Evolutionary conservation across 768 basidiomycete species (phyloP).

Genomic region (Chalciporus chontae): DNA sequence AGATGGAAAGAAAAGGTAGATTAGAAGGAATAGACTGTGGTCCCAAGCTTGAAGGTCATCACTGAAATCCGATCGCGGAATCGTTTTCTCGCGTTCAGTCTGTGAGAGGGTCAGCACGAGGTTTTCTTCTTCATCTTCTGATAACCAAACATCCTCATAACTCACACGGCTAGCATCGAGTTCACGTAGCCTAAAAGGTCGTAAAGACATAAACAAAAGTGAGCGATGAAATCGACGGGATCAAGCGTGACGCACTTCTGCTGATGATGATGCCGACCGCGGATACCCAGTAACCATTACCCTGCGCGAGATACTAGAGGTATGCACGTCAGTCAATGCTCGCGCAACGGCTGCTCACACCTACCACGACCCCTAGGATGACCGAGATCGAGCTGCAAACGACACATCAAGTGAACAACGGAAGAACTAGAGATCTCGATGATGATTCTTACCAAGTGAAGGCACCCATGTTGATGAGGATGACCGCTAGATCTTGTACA

Average conservation of each 20-base stretch:
- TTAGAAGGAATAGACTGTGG: neutral
- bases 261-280: neutral
- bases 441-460: neutral
- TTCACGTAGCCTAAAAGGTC: neutral
- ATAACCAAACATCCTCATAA: neutral
- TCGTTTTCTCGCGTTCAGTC: neutral
- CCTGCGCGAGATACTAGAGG: neutral
- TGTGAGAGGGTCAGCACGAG: neutral
- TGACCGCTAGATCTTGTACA: neutral
- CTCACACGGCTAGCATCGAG: neutral
- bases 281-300: neutral
- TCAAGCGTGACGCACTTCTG: neutral
- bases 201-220: no score
- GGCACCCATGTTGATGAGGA: neutral
- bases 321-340: neutral
- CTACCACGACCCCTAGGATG: neutral
- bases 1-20: neutral
- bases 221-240: neutral
- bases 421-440: neutral
- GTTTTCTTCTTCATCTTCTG: no score
- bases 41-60: neutral
- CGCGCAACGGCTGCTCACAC: neutral
- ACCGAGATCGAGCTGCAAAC: neutral
- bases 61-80: neutral
- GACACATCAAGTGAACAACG: neutral